A percentile compares a stretch with the other conserved stretches of the same genome.
Conservation (phyloP, 2,329 filamentous ascomycete species). For the Fusarium sp. region DNA sequence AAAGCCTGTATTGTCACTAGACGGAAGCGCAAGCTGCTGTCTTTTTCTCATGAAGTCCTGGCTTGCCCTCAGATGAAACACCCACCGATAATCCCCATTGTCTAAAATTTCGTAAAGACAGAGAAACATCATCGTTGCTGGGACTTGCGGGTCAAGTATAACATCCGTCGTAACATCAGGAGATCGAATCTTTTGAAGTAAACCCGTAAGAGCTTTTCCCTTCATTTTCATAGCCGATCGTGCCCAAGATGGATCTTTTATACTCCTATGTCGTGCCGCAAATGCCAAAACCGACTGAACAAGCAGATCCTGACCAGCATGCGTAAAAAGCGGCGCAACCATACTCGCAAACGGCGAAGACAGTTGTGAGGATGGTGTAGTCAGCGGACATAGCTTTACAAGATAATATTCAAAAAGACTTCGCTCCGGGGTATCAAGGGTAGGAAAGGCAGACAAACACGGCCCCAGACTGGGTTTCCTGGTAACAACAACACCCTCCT, state of each 20-base stretch:
- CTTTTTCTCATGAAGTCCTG: conserved; percentile 59
- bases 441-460: conserved; percentile 27
- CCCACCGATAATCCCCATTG: conserved; percentile 53
- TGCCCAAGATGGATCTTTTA: conserved; percentile 32
- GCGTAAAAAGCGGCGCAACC: conserved; percentile 39
- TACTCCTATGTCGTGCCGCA: conserved; percentile 38
- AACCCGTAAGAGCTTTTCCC: conserved; percentile 20
- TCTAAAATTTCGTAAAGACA: conserved; percentile 44
- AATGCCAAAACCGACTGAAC: conserved; percentile 39
- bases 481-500: conserved; percentile 5
- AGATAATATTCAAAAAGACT: conserved; percentile 42
- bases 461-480: neutral
- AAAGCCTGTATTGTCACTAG: neutral
- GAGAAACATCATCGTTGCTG: conserved; percentile 43
- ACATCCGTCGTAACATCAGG: conserved; percentile 25
- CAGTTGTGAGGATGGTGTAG: conserved; percentile 33
- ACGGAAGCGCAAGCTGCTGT: conserved; percentile 42
- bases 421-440: conserved; percentile 11
- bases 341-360: conserved; percentile 36
- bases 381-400: conserved; percentile 37
- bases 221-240: conserved; percentile 36
- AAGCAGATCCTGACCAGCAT: conserved; percentile 32
- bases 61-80: conserved; percentile 60
- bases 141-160: conserved; percentile 36
- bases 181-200: conserved; percentile 24